Evolutionary conservation across 2,329 filamentous ascomycete genomes (phyloP).

Genomic region (Samsoniella hepiali): DNA sequence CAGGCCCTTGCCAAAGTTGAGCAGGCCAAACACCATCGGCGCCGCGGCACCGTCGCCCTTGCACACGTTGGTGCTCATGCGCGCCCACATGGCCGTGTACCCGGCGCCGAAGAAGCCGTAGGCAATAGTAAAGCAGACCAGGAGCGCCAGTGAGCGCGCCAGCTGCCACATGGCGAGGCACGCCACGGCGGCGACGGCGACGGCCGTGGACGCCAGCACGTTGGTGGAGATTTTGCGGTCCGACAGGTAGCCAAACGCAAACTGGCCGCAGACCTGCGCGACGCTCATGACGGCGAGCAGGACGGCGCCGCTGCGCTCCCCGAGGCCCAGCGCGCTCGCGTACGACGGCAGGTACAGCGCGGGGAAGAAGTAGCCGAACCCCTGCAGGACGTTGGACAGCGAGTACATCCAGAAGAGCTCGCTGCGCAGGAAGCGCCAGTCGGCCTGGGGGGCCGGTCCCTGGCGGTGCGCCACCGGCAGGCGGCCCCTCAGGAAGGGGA

Average conservation of each 20-base stretch:
- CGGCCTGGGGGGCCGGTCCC: conserved; percentile 11
- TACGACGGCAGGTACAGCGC: conserved; percentile 49
- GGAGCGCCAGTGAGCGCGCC: conserved; percentile 39
- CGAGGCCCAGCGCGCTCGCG: conserved; percentile 37
- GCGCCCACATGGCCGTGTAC: conserved; percentile 23
- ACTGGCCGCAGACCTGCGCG: conserved; percentile 46
- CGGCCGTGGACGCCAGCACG: conserved; percentile 36
- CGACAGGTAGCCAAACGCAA: conserved; percentile 49
- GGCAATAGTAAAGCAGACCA: conserved; percentile 47
- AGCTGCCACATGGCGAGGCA: conserved; percentile 53
- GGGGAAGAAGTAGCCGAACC: conserved; percentile 52
- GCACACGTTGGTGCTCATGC: conserved; percentile 30
- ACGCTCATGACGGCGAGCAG: conserved; percentile 49
- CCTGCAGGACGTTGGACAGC: conserved; percentile 48
- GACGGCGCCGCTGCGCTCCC: conserved; percentile 38
- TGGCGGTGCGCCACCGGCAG: conserved; percentile 18
- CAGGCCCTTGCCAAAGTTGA: conserved; percentile 31
- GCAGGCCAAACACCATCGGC: conserved; percentile 28
- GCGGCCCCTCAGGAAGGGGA: conserved; percentile 37
- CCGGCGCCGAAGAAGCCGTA: conserved; percentile 45
- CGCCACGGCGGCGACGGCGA: conserved; percentile 43
- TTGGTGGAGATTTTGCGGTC: conserved; percentile 36
- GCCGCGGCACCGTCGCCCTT: conserved; percentile 28
- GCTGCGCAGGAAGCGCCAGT: conserved; percentile 40
- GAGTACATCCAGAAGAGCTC: conserved; percentile 50